These are phyloP conservation scores for Rhizoclosmatium sp. DNA, from an alignment of 192 early-diverging fungal genomes.

Conservation along the genomic window DNA sequence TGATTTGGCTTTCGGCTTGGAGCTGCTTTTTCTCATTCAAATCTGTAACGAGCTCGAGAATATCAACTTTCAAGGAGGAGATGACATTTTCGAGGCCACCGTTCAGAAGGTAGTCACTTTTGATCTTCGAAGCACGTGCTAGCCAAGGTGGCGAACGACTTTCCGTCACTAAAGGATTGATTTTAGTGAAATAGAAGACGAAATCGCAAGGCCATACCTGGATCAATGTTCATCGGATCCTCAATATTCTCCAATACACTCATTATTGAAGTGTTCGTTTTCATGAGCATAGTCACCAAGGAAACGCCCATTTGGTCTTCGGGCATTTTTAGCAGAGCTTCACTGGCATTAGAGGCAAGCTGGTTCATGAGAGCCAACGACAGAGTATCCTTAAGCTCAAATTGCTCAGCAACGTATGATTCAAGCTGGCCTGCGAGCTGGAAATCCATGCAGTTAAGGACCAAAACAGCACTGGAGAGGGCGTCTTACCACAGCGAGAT, in stretches of 20 bases:
- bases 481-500: slow-evolving; percentile 36
- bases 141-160: slow-evolving; percentile 74
- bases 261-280: slow-evolving; percentile 55
- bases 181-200: background rate
- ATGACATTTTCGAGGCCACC: slow-evolving; percentile 80
- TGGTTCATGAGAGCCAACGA: slow-evolving; percentile 58
- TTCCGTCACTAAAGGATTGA: background rate
- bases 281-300: slow-evolving; percentile 59
- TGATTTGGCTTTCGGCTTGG: slow-evolving; percentile 76
- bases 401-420: slow-evolving; percentile 53
- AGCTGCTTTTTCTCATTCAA: slow-evolving; percentile 83
- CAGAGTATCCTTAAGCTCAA: slow-evolving; percentile 53
- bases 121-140: slow-evolving; percentile 78
- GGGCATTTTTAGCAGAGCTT: slow-evolving; percentile 61
- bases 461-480: background rate
- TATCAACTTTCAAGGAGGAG: slow-evolving; percentile 78
- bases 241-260: slow-evolving; percentile 54
- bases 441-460: background rate
- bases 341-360: slow-evolving; percentile 64
- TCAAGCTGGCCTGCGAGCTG: slow-evolving; percentile 44
- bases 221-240: slow-evolving; percentile 62
- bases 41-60: slow-evolving; percentile 80
- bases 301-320: slow-evolving; percentile 71
- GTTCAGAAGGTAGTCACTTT: slow-evolving; percentile 82
- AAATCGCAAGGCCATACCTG: slow-evolving; percentile 44